Percentiles rank a stretch among this genome's conserved stretches.
These are phyloP conservation scores for Triangularia verruculosa DNA, from an alignment of 2,329 filamentous ascomycete species.

Conservation along the genomic window DNA sequence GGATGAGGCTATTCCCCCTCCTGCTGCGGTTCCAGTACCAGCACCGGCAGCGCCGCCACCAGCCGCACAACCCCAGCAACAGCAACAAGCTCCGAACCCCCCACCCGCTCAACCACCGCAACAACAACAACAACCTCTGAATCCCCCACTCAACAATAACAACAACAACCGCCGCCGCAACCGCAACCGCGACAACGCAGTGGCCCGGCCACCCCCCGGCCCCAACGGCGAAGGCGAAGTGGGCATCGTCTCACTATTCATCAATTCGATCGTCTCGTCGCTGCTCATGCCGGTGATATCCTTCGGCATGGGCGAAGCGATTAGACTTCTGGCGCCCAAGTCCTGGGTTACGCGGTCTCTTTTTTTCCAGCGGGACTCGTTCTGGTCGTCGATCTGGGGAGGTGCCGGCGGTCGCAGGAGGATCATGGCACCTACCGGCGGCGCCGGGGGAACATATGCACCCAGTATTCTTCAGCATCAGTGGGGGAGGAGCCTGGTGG, in stretches of 20 bases:
- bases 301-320: slow-evolving; percentile 70
- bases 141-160: not conserved
- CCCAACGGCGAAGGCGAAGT: slow-evolving; percentile 24
- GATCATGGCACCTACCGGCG: not conserved
- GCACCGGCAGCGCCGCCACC: slow-evolving; percentile 1
- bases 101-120: not conserved
- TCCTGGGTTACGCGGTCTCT: slow-evolving; percentile 55
- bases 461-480: slow-evolving; percentile 70
- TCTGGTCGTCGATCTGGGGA: not conserved
- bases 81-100: not conserved
- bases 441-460: not conserved
- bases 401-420: not conserved
- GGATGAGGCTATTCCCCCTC: not conserved
- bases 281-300: slow-evolving; percentile 81
- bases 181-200: slow-evolving; percentile 7
- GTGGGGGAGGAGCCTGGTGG: slow-evolving; percentile 86
- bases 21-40: not conserved
- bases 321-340: slow-evolving; percentile 65
- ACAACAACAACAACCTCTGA: not conserved
- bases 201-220: slow-evolving; percentile 20
- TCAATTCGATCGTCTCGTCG: slow-evolving; percentile 51
- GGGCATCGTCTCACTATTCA: slow-evolving; percentile 39
- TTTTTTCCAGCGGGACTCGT: not conserved
- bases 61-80: not conserved
- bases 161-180: slow-evolving; percentile 8